Percentiles rank a stretch among this genome's conserved stretches.
Evolutionary conservation across 805 yeast species (phyloP).

Genomic region (Deakozyma indianensis): DNA sequence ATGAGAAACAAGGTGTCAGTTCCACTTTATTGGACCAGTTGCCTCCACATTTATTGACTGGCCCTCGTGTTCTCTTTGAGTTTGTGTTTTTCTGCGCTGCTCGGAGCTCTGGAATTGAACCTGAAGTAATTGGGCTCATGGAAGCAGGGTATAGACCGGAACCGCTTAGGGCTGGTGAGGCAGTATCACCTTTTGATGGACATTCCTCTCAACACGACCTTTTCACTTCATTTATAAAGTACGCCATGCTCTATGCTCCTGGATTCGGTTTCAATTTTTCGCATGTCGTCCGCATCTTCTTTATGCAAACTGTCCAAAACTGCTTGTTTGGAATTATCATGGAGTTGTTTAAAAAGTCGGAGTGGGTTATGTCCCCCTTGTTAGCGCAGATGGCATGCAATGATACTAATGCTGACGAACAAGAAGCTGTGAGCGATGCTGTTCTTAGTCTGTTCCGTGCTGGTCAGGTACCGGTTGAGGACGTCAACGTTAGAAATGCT

Average conservation of each 20-base stretch:
- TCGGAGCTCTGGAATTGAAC: neutral
- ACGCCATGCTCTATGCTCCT: neutral
- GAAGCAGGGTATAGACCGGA: neutral
- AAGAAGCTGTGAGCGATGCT: conserved; percentile 3
- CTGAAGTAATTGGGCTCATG: neutral
- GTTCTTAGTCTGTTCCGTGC: conserved; percentile 5
- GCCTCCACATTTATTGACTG: neutral
- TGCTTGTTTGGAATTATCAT: neutral
- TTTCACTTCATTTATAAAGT: neutral
- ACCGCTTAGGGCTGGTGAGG: neutral
- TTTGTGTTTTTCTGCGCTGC: neutral
- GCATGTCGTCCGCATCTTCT: neutral
- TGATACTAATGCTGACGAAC: conserved; percentile 6
- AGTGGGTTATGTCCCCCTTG: neutral
- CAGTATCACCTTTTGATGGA: neutral
- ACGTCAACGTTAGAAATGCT: conserved; percentile 12
- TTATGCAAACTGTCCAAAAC: conserved; percentile 1
- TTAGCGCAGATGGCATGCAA: conserved; percentile 19
- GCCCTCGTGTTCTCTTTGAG: neutral
- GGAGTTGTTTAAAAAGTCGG: neutral
- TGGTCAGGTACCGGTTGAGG: conserved; percentile 5
- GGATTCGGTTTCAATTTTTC: neutral
- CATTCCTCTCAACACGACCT: neutral
- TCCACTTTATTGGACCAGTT: neutral
- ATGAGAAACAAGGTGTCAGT: conserved; percentile 2